Evolutionary conservation across 768 basidiomycete genomes (phyloP).

Genomic region (Botryobasidium botryosum): DNA sequence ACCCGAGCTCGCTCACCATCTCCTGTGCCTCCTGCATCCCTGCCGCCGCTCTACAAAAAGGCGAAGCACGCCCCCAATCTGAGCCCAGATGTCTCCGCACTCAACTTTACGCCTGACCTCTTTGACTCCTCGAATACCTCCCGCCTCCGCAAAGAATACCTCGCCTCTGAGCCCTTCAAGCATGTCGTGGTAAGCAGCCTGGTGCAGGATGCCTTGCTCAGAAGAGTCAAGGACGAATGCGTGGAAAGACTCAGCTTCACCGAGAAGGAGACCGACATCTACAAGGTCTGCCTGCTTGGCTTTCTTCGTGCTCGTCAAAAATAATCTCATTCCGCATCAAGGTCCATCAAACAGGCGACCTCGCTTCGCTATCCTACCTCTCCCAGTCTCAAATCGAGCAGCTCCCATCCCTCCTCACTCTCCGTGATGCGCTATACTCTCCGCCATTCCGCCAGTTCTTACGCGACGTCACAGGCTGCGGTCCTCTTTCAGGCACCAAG

Average conservation of each 20-base stretch:
- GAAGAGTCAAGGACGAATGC: constrained; percentile 71
- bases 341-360: constrained; percentile 96
- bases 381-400: constrained; percentile 57
- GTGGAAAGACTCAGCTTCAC: constrained; percentile 61
- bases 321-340: constrained; percentile 18
- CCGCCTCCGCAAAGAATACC: constrained; percentile 38
- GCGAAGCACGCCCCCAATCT: constrained; percentile 1
- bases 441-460: constrained; percentile 64
- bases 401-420: constrained; percentile 59
- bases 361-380: constrained; percentile 83
- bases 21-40: constrained; percentile 2
- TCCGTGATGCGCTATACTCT: constrained; percentile 89
- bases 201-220: constrained; percentile 68
- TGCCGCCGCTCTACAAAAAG: no score
- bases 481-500: constrained; percentile 75
- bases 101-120: constrained; percentile 33
- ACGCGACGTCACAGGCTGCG: constrained; percentile 77
- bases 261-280: constrained; percentile 96
- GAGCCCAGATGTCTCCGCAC: constrained; percentile 5
- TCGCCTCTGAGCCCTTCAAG: constrained; percentile 52
- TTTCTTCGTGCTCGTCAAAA: neutral
- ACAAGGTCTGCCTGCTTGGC: constrained; percentile 47
- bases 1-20: constrained; percentile 11
- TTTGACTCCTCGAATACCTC: constrained; percentile 42
- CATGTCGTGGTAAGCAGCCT: constrained; percentile 66